Evolutionary conservation across 2,329 filamentous ascomycete species (phyloP), one percentile per base, ranked within the genome.

Genomic region (Diaporthe ilicicola): DNA sequence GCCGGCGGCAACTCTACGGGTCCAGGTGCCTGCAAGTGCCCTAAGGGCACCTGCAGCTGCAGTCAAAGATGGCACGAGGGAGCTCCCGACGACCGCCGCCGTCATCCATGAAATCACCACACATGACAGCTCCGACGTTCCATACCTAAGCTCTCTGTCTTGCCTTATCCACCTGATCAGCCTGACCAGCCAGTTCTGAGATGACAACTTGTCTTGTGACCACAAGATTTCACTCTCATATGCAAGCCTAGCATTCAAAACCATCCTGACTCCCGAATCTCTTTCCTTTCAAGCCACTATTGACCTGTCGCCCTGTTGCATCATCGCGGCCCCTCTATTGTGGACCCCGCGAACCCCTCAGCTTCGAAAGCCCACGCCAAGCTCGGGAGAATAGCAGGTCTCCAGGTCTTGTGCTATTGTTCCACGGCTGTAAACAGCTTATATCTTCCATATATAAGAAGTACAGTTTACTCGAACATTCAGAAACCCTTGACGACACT

Each of bases 271-370:
- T 29, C 2, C 17, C 22, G 22, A 17, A 3, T 3, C 6, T 29
- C 22, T 19, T 50, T 42, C 24, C 32, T 54, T 65, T 50, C 42
- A 29, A 39, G 19, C 22, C 34, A 24, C 32, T 1, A 10, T 42
- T n/a, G 10, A 59, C 34, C 44, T 22, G 24, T 54, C 61, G n/a
- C 22, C 42, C 39, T 48, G 62, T 66, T 70, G 59, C 68, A 70
- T 66, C 68, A 70, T 70, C 39, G 8, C 42, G 15, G 34, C 66
- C 66, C 66, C 53, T 55, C 53, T 44, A 59, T 51, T 42, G 66
- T 59, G 53, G 53, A 42, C 22, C 44, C 59, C 27, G 15, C 54
- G 66, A 68, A 59, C 53, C 42, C 53, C 66, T 50, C 44, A 48
- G 39, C 22, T 59, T 27, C 66, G 44, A 27, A 59, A 29, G 17